Evolutionary conservation across 768 basidiomycete species (phyloP).

Genomic region (Solioccasus polychromus): DNA sequence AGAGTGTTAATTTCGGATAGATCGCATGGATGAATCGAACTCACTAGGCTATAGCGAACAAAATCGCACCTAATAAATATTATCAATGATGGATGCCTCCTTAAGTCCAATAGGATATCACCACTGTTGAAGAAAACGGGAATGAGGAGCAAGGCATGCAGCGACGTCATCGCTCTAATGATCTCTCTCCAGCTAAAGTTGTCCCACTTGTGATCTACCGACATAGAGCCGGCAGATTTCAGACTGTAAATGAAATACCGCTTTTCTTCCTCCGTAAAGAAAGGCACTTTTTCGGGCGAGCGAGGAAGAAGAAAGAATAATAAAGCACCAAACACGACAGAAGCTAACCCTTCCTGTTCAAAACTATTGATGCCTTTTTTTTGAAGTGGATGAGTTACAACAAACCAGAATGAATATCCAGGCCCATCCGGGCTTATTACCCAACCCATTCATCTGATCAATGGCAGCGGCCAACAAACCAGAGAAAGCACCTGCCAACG

Average conservation of each 20-base stretch:
- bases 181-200: conserved; percentile 60
- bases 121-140: conserved; percentile 54
- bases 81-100: not conserved
- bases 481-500: conserved; percentile 59
- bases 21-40: conserved; percentile 3
- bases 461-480: conserved; percentile 64
- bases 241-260: conserved; percentile 39
- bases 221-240: conserved; percentile 29
- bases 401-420: conserved; percentile 57
- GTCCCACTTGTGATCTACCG: conserved; percentile 42
- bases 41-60: conserved; percentile 24
- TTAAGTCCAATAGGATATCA: conserved; percentile 17
- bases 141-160: conserved; percentile 53
- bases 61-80: conserved; percentile 11
- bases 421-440: conserved; percentile 55
- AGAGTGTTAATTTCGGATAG: conserved; percentile 35
- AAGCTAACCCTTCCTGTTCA: conserved; percentile 56
- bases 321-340: conserved; percentile 52
- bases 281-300: conserved; percentile 43
- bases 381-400: not conserved
- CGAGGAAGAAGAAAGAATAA: conserved; percentile 50
- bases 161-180: conserved; percentile 43
- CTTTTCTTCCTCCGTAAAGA: conserved; percentile 49
- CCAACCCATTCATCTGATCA: conserved; percentile 49
- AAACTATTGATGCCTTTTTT: not conserved